phyloP scores from a whole-genome alignment of 2,329 filamentous ascomycete genomes.

The Trichoderma harzianum region DNA sequence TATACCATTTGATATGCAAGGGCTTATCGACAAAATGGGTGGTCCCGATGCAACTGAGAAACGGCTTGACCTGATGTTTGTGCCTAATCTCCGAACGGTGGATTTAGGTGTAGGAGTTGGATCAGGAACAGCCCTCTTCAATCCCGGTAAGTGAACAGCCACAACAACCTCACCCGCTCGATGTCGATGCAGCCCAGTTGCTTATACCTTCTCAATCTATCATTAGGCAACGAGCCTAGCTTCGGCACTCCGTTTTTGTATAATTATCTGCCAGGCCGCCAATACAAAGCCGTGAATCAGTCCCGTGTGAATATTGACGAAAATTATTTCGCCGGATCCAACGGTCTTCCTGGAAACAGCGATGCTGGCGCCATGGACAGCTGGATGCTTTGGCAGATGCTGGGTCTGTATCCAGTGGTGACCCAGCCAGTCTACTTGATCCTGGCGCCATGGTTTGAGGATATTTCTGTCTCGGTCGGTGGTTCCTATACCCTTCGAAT shows the following conservation, averaged over 20 bases:
- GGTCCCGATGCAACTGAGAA: conserved; percentile 49
- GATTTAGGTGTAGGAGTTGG: conserved; percentile 33
- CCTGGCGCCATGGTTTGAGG: conserved; percentile 46
- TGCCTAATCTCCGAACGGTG: conserved; percentile 40
- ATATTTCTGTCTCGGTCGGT: conserved; percentile 46
- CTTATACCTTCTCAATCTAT: conserved; percentile 16
- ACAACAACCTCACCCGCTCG: conserved; percentile 26
- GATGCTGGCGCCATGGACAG: conserved; percentile 59
- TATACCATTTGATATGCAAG: conserved; percentile 55
- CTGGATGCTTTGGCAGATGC: conserved; percentile 55
- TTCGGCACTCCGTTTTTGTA: conserved; percentile 57
- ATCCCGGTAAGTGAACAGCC: conserved; percentile 34
- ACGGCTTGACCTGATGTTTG: conserved; percentile 39
- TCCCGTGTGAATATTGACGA: conserved; percentile 47
- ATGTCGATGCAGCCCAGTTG: too few species aligned
- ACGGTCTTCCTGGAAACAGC: conserved; percentile 55
- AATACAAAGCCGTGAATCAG: conserved; percentile 48
- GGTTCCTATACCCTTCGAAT: conserved; percentile 37
- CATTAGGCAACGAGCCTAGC: conserved; percentile 51
- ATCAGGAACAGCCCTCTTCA: conserved; percentile 14
- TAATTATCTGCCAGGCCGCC: conserved; percentile 48
- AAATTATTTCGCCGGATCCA: conserved; percentile 37
- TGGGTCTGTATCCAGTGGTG: conserved; percentile 54
- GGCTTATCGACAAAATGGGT: conserved; percentile 50
- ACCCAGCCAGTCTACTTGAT: conserved; percentile 56